Evolutionary conservation across 139 green algal genomes (phyloP).

Genomic region (Gonium pectorale): DNA sequence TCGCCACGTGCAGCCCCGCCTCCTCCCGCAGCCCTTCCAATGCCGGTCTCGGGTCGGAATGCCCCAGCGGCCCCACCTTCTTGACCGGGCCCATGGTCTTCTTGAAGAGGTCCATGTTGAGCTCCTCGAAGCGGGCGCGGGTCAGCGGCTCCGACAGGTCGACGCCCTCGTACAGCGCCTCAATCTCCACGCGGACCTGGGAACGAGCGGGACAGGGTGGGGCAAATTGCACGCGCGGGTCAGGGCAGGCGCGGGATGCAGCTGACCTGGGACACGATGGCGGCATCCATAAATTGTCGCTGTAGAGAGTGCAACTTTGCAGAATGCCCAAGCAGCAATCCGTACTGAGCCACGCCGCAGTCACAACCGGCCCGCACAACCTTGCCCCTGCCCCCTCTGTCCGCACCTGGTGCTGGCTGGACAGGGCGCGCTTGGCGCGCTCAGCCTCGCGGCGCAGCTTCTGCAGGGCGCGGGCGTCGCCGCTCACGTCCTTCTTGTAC

Average conservation of each 20-base stretch:
- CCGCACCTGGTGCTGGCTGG: conserved; percentile 90
- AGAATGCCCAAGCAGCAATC: too few species aligned
- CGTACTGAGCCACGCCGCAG: too few species aligned
- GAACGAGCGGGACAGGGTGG: too few species aligned
- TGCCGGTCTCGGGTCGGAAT: conserved; percentile 94
- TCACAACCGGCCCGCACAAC: too few species aligned
- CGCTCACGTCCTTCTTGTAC: conserved; percentile 92
- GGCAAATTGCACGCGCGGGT: too few species aligned
- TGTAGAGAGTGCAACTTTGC: too few species aligned
- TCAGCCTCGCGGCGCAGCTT: conserved; percentile 98
- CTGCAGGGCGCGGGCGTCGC: conserved; percentile 92
- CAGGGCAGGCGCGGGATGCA: too few species aligned
- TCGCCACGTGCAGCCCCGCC: not conserved
- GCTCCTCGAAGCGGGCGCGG: conserved; percentile 98
- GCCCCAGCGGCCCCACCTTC: conserved; percentile 89
- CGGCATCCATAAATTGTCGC: too few species aligned
- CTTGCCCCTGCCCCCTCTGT: not conserved
- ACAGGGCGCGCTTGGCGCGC: conserved; percentile 97
- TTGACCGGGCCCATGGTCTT: conserved; percentile 98
- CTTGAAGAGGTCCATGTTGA: conserved; percentile 98
- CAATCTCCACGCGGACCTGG: conserved; percentile 96
- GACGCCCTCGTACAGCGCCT: conserved; percentile 94
- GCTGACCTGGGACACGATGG: too few species aligned
- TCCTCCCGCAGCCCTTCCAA: not conserved
- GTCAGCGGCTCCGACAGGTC: conserved; percentile 98